A percentile compares a stretch with the other conserved stretches of the same genome.
Conservation (phyloP, 257 asterid species). For the Solanum verrucosum region DNA sequence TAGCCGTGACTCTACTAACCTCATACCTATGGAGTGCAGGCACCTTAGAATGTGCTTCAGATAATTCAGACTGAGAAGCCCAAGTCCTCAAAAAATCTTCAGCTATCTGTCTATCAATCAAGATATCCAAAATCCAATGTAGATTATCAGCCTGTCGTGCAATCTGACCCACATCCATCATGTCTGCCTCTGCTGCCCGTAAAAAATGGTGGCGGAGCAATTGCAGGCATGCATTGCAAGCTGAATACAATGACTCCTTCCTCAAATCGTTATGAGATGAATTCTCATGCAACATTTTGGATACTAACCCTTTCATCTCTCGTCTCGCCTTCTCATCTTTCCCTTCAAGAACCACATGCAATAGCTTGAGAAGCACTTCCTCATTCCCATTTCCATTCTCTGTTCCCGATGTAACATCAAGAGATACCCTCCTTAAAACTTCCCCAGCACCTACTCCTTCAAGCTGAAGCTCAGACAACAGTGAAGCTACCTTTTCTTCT, state of each 20-base stretch:
- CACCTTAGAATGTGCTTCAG: slow-evolving; percentile 61
- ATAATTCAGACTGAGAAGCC: slow-evolving; percentile 57
- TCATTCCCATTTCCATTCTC: slow-evolving; percentile 45
- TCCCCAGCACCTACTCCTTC: slow-evolving; percentile 86
- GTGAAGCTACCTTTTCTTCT: slow-evolving; percentile 82
- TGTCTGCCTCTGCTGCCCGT: slow-evolving; percentile 38
- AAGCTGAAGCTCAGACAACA: slow-evolving; percentile 73
- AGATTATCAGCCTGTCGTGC: slow-evolving; percentile 88
- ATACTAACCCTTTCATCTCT: slow-evolving; percentile 76
- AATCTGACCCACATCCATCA: slow-evolving; percentile 50
- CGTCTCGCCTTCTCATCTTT: slow-evolving; percentile 95
- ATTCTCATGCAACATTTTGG: slow-evolving; percentile 80
- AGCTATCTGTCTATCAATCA: slow-evolving; percentile 78
- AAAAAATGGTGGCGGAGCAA: slow-evolving; percentile 40
- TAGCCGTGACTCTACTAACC: slow-evolving; percentile 76
- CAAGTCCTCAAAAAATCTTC: slow-evolving; percentile 72
- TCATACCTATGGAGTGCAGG: slow-evolving; percentile 69
- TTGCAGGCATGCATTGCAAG: slow-evolving; percentile 65
- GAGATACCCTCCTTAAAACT: slow-evolving; percentile 83
- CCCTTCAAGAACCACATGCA: slow-evolving; percentile 88
- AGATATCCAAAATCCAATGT: slow-evolving; percentile 84
- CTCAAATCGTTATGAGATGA: slow-evolving; percentile 66
- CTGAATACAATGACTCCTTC: slow-evolving; percentile 67
- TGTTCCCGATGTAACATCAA: slow-evolving; percentile 36
- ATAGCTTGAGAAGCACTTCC: slow-evolving; percentile 69